Evolutionary conservation across 2,329 filamentous ascomycete genomes (phyloP).

Genomic region (Claviceps maximensis): DNA sequence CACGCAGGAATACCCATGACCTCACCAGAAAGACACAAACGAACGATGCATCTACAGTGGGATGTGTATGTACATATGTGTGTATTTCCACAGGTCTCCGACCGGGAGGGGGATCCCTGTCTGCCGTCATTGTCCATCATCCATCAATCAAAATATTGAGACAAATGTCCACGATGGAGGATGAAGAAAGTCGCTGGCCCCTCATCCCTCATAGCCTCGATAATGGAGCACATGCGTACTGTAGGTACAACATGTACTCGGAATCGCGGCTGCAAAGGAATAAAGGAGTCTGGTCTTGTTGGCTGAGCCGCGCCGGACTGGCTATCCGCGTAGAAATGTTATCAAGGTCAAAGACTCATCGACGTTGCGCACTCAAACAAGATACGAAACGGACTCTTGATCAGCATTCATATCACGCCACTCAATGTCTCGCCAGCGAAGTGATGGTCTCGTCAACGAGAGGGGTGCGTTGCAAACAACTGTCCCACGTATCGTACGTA

Average conservation of each 20-base stretch:
- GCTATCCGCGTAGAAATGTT: neutral
- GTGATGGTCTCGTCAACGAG: no score
- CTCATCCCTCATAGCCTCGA: no score
- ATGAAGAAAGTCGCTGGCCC: neutral
- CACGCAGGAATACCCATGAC: neutral
- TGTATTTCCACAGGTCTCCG: neutral
- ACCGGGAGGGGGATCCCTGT: neutral
- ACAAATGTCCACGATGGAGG: neutral
- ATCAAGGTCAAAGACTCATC: neutral
- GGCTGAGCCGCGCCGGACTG: neutral
- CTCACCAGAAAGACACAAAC: neutral
- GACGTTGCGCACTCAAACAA: neutral
- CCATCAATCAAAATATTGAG: neutral
- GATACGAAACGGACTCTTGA: neutral
- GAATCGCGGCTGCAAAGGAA: neutral
- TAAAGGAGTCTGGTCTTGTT: neutral
- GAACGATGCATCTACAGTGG: neutral
- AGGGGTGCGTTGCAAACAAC: no score
- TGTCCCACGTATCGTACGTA: no score
- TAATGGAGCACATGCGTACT: no score
- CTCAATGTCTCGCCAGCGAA: neutral
- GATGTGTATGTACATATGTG: no score
- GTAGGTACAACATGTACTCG: no score
- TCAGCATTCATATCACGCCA: neutral
- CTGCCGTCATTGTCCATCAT: neutral